Base-by-base conservation (phyloP, 2,329 filamentous ascomycete genomes). In the Massarina eburnea region DNA sequence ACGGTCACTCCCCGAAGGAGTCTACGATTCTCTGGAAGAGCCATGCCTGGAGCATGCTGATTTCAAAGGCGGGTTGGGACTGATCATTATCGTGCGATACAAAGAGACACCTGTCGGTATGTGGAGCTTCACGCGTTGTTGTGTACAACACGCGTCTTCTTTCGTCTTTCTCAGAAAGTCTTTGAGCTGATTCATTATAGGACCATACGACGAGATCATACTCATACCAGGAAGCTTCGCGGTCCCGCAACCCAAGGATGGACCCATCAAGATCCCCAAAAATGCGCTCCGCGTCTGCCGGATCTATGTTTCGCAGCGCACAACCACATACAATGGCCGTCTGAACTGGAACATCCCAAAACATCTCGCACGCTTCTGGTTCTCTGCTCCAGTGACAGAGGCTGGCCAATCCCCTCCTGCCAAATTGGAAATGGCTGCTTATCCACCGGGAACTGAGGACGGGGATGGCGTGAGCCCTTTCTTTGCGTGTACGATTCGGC, bases 261-360 rank as follows among this genome's bases (percentile, higher is more conserved):
- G 27, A 9, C 43, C 51, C 2, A 52, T 45, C 2, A 59, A 58
- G 41, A 56, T 65, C 12, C 59, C 59, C 14, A 57, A 57, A n/a
- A 59, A 54, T n/a, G 58, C 58, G 4, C 56, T 65, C 20, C 51
- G 64, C 15, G 62, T 68, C 20, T 46, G 53, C 19, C 58, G 62
- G 24, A 67, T 68, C 34, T 68, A 68, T 45, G 62, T 68, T 36
- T 66, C 62, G 21, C 63, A 67, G 32, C 57, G 59, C 43, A 62
- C 58, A 8, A 68, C 64, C 9, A 46, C 48, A 12, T 66, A 68
- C 51, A 68, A 68, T 40, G 62, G 64, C 27, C 61, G 64, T 26
- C 34, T 62, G 3, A 67, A 67, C 39, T 67, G 64, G 62, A 66
- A 68, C 49, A 67, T 69, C 20, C 61, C 65, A 9, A 68, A 69